phyloP scores from a whole-genome alignment of 441 rosid genomes.

The Erodium chrysanthum region DNA sequence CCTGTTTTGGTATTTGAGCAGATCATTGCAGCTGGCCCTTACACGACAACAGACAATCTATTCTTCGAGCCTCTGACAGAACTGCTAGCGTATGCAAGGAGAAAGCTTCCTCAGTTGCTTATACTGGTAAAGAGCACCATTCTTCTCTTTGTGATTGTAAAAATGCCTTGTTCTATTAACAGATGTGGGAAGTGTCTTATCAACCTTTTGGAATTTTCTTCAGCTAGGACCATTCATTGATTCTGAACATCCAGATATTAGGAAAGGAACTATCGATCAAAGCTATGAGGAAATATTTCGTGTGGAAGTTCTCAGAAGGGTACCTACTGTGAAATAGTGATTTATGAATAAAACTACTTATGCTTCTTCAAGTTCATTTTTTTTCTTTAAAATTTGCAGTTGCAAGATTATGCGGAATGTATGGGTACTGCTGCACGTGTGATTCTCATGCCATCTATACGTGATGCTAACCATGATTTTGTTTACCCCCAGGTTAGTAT shows the following conservation, averaged over 20 bases:
- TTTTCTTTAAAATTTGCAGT: conserved; percentile 38
- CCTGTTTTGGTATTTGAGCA: neutral
- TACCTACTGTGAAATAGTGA: neutral
- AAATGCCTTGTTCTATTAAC: neutral
- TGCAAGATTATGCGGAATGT: conserved; percentile 73
- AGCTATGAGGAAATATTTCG: conserved; percentile 23
- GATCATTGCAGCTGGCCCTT: conserved; percentile 79
- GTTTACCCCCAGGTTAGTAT: conserved; percentile 86
- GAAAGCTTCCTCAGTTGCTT: conserved; percentile 25
- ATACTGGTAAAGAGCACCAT: conserved; percentile 16
- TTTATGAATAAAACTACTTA: neutral
- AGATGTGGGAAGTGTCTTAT: neutral
- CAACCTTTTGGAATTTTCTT: neutral
- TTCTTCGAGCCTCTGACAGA: conserved; percentile 82
- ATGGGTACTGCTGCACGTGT: conserved; percentile 59
- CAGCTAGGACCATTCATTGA: conserved; percentile 29
- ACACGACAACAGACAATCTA: conserved; percentile 73
- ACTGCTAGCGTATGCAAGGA: conserved; percentile 23
- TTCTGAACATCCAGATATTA: conserved; percentile 22
- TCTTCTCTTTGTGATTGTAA: neutral
- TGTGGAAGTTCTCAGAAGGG: conserved; percentile 20
- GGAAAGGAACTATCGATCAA: conserved; percentile 18
- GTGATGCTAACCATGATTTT: conserved; percentile 88
- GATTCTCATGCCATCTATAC: conserved; percentile 67
- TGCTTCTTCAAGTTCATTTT: neutral